Evolutionary conservation across 176 grass and related monocot genomes (phyloP).

Genomic region (Phragmites australis): DNA sequence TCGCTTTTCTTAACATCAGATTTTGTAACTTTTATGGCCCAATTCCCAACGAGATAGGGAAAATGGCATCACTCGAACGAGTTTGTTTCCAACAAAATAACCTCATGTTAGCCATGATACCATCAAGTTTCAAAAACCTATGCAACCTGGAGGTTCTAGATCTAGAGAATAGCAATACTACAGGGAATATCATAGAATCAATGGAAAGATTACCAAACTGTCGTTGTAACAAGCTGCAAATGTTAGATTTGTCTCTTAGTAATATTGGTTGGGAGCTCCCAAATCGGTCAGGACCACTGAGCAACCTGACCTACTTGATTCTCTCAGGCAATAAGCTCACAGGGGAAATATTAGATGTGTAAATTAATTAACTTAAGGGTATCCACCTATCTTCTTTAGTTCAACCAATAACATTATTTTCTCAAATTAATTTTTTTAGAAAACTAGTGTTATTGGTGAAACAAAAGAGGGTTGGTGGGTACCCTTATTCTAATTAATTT

Average conservation of each 20-base stretch:
- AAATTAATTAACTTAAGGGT: too few relatives aligned
- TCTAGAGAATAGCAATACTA: background rate
- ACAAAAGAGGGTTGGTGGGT: too few relatives aligned
- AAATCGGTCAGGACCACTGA: background rate
- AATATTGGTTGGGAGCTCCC: background rate
- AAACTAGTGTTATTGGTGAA: too few relatives aligned
- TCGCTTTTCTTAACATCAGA: background rate
- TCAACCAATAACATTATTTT: too few relatives aligned
- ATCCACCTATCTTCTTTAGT: too few relatives aligned
- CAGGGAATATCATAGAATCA: constrained; percentile 22
- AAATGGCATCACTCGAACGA: constrained; percentile 26
- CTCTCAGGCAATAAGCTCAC: background rate
- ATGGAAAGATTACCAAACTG: constrained; percentile 33
- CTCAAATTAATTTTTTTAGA: too few relatives aligned
- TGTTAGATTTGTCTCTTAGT: background rate
- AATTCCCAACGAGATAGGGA: constrained; percentile 8
- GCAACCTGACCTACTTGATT: background rate
- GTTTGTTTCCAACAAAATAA: background rate
- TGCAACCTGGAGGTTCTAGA: constrained; percentile 16
- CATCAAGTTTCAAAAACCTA: constrained; percentile 24
- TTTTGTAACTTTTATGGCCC: background rate
- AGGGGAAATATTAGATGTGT: too few relatives aligned
- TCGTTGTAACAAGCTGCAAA: background rate
- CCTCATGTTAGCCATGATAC: constrained; percentile 28
- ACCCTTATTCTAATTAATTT: too few relatives aligned